Evolutionary conservation across 2,329 filamentous ascomycete species (phyloP).

Genomic region (Acrocalymma vagum): DNA sequence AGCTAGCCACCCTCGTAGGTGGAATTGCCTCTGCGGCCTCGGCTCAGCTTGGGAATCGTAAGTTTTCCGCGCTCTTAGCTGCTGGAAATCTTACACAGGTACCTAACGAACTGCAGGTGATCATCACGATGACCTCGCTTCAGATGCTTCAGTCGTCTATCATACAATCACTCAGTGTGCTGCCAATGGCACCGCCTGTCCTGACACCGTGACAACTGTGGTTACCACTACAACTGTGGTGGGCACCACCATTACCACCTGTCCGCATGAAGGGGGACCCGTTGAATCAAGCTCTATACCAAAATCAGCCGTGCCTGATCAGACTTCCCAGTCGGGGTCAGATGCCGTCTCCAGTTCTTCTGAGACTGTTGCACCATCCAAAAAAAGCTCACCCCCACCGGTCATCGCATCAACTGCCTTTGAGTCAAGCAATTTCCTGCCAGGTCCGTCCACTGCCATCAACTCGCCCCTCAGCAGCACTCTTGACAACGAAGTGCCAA

Average conservation of each 20-base stretch:
- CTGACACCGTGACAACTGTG: constrained; percentile 41
- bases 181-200: constrained; percentile 45
- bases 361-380: too few species aligned
- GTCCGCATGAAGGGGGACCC: constrained; percentile 37
- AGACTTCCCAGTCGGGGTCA: neutral
- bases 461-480: neutral
- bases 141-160: constrained; percentile 48
- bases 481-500: too few species aligned
- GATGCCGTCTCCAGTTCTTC: neutral
- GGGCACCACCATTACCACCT: constrained; percentile 53
- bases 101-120: constrained; percentile 19
- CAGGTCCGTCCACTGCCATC: neutral
- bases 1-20: constrained; percentile 32
- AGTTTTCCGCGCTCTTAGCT: constrained; percentile 13
- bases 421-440: neutral
- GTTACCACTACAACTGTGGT: constrained; percentile 48
- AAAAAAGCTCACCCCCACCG: too few species aligned
- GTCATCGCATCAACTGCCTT: too few species aligned
- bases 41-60: constrained; percentile 26
- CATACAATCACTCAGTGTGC: constrained; percentile 51
- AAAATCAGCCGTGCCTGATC: neutral
- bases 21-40: constrained; percentile 28
- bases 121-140: constrained; percentile 27
- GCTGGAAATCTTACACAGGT: neutral
- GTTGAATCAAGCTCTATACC: constrained; percentile 12